These are phyloP conservation scores for Mucor racemosus DNA, from an alignment of 371 early-diverging fungal genomes.

Conservation along the genomic window DNA sequence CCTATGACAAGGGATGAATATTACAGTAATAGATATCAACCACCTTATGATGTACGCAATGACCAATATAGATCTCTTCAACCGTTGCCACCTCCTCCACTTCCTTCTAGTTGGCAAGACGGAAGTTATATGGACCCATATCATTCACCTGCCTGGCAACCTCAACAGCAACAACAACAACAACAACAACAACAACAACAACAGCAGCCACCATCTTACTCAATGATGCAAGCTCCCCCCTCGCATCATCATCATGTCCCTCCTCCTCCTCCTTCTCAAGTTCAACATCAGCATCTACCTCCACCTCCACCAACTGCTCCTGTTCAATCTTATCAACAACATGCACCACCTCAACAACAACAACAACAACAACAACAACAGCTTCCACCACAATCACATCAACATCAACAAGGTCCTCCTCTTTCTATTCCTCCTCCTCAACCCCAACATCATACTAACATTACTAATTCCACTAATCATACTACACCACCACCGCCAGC, in stretches of 20 bases:
- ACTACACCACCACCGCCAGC: conserved; percentile 1
- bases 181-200: conserved; percentile 6
- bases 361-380: conserved; percentile 13
- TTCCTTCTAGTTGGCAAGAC: neutral
- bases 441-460: neutral
- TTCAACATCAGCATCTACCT: conserved; percentile 4
- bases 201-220: conserved; percentile 5
- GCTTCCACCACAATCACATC: neutral
- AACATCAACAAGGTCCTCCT: conserved; percentile 10
- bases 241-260: neutral
- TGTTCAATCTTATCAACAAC: conserved; percentile 11
- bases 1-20: conserved; percentile 15
- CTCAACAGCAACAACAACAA: conserved; percentile 38
- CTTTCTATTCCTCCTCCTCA: conserved; percentile 5
- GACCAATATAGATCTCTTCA: neutral
- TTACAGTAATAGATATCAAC: conserved; percentile 9
- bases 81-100: conserved; percentile 1
- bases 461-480: conserved; percentile 4
- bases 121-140: conserved; percentile 16
- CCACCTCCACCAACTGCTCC: neutral
- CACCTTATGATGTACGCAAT: neutral
- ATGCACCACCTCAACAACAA: neutral
- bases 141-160: conserved; percentile 54
- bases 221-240: conserved; percentile 2
- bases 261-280: conserved; percentile 6